Percentiles rank a stretch among this genome's conserved stretches.
Evolutionary conservation across 2,329 filamentous ascomycete genomes (phyloP).

Genomic region (Penicillium sp.): DNA sequence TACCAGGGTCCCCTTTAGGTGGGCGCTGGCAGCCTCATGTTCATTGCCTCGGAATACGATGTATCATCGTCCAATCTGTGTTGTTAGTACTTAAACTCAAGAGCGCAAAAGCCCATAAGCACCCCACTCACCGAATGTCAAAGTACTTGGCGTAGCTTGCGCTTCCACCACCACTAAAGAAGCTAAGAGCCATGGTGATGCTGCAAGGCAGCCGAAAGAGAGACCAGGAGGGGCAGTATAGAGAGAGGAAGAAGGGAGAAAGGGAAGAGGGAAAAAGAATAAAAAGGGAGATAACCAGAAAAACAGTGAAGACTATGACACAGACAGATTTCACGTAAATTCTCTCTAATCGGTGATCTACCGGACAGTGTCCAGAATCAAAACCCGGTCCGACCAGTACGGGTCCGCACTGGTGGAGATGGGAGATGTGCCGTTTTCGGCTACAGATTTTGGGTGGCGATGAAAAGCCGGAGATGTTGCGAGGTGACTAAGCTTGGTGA

Average conservation of each 20-base stretch:
- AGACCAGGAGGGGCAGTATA: neutral
- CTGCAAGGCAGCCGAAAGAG: slow-evolving; percentile 18
- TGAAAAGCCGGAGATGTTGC: slow-evolving; percentile 10
- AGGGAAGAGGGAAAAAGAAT: neutral
- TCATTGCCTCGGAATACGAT: slow-evolving; percentile 71
- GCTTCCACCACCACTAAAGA: slow-evolving; percentile 40
- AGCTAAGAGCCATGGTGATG: slow-evolving; percentile 43
- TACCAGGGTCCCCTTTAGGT: slow-evolving; percentile 68
- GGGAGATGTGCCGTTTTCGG: slow-evolving; percentile 31
- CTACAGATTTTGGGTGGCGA: slow-evolving; percentile 19
- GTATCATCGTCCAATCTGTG: slow-evolving; percentile 70
- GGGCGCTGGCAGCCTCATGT: slow-evolving; percentile 68
- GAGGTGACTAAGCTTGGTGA: slow-evolving; percentile 22
- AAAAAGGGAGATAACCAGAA: slow-evolving; percentile 3
- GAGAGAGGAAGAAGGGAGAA: neutral
- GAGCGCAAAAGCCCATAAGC: neutral
- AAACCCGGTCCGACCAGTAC: slow-evolving; percentile 42
- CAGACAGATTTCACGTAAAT: slow-evolving; percentile 14
- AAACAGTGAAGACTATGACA: slow-evolving; percentile 21
- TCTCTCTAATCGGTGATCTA: slow-evolving; percentile 27
- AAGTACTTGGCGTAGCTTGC: slow-evolving; percentile 47
- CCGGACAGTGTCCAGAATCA: slow-evolving; percentile 39
- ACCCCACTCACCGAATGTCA: slow-evolving; percentile 42
- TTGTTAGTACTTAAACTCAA: neutral
- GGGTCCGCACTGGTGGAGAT: slow-evolving; percentile 29